Evolutionary conservation across 2,329 filamentous ascomycete genomes (phyloP), one percentile per base, ranked within the genome.

Genomic region (Fusarium nodosum): DNA sequence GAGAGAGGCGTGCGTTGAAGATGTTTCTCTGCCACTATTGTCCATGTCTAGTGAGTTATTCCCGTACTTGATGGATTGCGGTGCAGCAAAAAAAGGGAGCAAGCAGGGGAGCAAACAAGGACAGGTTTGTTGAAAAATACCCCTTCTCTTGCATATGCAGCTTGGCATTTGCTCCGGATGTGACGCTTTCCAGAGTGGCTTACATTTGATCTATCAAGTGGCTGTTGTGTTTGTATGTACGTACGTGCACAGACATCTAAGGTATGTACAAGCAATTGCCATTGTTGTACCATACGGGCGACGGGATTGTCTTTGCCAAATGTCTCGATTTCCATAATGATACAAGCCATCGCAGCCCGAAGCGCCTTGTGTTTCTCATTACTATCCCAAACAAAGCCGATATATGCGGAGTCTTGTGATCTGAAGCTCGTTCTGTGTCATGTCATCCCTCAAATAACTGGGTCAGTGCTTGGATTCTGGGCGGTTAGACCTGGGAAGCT

Each of bases 151-250:
- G 30, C 30, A 24, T 33, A 48, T 52, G 54, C 26, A 54, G 52
- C 39, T 55, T 50, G 58, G 45, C 30, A 54, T 44, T 59, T 50
- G 34, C 42, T 52, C 51, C 50, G 64, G 55, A 60, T 60, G 64
- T 68, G 64, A 72, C 51, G 41, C 38, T 58, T 65, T 44, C 34
- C 34, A 45, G 34, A 33, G 56, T 68, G 69, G 69, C 66, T 72
- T 72, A 69, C 66, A 68, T 36, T 58, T 67, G 58, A 69, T 62
- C 42, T 36, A 64, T 60, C 59, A 72, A 50, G 56, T 58, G 56
- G 59, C 59, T 66, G 59, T 36, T 46, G 55, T 68, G 59, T 59
- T 60, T 66, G 66, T 48, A 24, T 52, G 56, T 36, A 59, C 68
- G 57, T 50, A 22, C n/a, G 7, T 30, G 44, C 26, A 31, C n/a